Evolutionary conservation across 2,329 filamentous ascomycete species (phyloP).

Genomic region (Amesomyces nigricolor): DNA sequence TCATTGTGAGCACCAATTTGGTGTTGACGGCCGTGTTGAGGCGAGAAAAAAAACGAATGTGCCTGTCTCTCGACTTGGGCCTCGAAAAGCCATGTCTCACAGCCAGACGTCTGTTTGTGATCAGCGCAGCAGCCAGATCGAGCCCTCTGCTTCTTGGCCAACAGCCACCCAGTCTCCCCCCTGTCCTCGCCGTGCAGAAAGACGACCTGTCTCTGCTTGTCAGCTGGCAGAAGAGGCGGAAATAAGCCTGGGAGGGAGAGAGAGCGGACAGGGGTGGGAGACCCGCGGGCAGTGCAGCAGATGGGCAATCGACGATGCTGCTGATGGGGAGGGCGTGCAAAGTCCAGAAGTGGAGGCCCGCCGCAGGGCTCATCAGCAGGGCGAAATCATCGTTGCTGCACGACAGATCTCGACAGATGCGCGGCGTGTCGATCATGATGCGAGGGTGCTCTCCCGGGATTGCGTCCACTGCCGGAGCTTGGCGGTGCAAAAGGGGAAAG

Average conservation of each 20-base stretch:
- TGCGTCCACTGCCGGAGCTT: constrained; percentile 21
- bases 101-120: background rate
- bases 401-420: constrained; percentile 29
- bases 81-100: background rate
- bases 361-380: background rate
- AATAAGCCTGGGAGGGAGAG: background rate
- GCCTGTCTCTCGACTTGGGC: constrained; percentile 9
- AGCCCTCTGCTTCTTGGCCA: background rate
- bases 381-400: constrained; percentile 21
- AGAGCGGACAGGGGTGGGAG: background rate
- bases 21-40: background rate
- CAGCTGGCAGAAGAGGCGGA: background rate
- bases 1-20: background rate
- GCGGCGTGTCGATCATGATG: constrained; percentile 28
- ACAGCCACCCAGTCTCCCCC: background rate
- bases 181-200: background rate
- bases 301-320: background rate
- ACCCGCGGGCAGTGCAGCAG: background rate
- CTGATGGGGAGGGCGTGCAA: background rate
- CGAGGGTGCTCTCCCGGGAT: constrained; percentile 20
- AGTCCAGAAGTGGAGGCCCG: background rate
- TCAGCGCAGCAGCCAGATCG: background rate
- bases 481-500: constrained; percentile 17
- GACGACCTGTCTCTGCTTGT: background rate
- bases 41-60: background rate